Conservation (phyloP, 2,329 filamentous ascomycete genomes). For the Dactylonectria macrodidyma region DNA sequence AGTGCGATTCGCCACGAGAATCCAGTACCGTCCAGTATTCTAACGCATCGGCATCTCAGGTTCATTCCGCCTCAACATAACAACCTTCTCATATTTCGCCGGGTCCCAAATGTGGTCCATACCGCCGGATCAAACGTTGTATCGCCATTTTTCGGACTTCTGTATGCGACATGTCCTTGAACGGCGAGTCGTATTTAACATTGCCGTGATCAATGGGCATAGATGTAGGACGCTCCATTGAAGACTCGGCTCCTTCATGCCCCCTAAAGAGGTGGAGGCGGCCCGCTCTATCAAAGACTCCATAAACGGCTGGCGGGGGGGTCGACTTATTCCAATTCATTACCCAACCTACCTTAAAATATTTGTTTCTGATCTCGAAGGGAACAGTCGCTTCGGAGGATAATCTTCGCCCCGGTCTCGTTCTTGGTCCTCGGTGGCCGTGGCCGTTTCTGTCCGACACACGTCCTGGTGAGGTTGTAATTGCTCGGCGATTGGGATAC, state of each 20-base stretch:
- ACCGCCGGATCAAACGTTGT: background rate
- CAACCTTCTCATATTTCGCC: background rate
- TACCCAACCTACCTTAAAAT: background rate
- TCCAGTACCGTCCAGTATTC: background rate
- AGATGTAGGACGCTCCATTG: background rate
- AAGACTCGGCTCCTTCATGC: background rate
- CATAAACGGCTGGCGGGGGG: background rate
- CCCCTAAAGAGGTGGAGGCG: background rate
- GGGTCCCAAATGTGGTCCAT: background rate
- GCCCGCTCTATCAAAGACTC: background rate
- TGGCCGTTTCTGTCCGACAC: background rate
- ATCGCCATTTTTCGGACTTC: background rate
- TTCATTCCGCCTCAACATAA: background rate
- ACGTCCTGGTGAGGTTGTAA: background rate
- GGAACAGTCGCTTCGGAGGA: background rate
- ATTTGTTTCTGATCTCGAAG: background rate
- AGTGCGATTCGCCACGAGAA: background rate
- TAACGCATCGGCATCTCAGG: background rate
- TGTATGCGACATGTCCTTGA: background rate
- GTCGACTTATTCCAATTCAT: background rate
- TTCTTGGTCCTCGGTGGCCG: background rate
- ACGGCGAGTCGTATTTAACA: background rate
- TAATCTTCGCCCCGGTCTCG: background rate
- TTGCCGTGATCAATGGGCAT: background rate
- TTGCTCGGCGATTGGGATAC: background rate